Conservation (phyloP, 1,284 basidiomycete genomes). For the Trichosporon sp. region DNA sequence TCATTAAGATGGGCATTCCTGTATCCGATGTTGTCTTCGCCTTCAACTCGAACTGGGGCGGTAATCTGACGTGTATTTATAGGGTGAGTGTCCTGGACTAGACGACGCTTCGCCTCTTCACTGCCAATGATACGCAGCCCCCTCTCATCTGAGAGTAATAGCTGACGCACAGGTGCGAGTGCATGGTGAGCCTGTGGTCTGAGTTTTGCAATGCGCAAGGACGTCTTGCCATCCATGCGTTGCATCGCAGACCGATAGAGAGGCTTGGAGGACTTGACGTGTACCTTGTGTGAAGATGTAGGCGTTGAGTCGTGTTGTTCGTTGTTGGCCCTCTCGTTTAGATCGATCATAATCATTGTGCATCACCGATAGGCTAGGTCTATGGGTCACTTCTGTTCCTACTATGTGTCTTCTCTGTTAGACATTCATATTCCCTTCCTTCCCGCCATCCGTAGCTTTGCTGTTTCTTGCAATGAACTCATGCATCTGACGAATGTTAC, state of each 20-base stretch:
- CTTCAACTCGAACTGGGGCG: conserved; percentile 81
- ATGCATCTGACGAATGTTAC: no score
- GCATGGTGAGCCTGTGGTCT: background rate
- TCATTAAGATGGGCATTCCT: conserved; percentile 65
- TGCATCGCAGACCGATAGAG: background rate
- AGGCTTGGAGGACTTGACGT: background rate
- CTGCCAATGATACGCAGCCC: no score
- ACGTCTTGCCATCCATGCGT: no score
- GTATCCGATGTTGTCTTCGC: conserved; percentile 73
- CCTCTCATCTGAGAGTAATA: conserved; percentile 25
- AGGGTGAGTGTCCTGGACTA: conserved; percentile 53
- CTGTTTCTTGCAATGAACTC: no score
- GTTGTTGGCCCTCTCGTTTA: background rate
- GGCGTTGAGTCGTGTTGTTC: background rate
- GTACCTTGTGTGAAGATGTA: background rate
- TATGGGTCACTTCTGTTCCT: background rate
- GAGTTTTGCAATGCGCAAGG: background rate
- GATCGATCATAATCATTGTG: background rate
- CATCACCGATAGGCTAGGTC: background rate
- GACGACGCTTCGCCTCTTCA: no score
- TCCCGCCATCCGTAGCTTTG: background rate
- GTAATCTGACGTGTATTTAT: conserved; percentile 83
- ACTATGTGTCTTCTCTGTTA: background rate
- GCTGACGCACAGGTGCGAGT: conserved; percentile 11
- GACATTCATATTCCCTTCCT: background rate